These are phyloP conservation scores for Sarcodon aspratus DNA, from an alignment of 768 basidiomycete genomes.

Conservation along the genomic window DNA sequence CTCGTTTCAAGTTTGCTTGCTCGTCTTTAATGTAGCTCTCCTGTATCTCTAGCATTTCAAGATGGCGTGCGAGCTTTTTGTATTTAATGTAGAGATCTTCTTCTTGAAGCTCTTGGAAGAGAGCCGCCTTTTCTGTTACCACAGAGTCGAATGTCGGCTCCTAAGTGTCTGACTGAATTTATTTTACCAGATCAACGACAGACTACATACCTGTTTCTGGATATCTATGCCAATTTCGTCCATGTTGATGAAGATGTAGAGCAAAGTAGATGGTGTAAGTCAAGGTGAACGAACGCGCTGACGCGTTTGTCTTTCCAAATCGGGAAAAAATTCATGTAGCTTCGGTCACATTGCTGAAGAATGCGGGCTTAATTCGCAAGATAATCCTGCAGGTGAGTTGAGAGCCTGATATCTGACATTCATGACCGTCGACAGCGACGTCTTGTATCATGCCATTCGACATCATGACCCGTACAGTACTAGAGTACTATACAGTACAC, in stretches of 20 bases:
- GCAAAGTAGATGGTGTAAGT: constrained; percentile 3
- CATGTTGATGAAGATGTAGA: constrained; percentile 35
- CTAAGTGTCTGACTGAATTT: constrained; percentile 24
- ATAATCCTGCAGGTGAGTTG: neutral
- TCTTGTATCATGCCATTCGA: neutral
- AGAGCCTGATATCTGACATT: no score
- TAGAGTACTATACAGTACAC: neutral
- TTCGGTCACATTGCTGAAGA: no score
- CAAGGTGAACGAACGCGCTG: neutral
- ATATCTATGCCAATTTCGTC: constrained; percentile 86
- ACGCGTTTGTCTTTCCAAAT: no score
- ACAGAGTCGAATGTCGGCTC: constrained; percentile 87
- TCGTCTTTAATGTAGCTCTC: constrained; percentile 99
- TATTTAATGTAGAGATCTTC: constrained; percentile 96
- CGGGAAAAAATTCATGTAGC: no score
- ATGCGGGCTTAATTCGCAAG: neutral
- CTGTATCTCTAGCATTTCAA: constrained; percentile 90
- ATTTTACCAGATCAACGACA: neutral
- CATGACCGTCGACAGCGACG: no score
- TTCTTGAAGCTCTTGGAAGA: constrained; percentile 76
- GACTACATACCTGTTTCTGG: constrained; percentile 52
- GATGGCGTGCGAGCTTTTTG: constrained; percentile 90
- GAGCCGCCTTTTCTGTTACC: constrained; percentile 78
- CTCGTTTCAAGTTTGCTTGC: constrained; percentile 93
- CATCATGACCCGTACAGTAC: neutral